phyloP scores from a whole-genome alignment of 2,329 filamentous ascomycete genomes.

The Aspergillus melleus region DNA sequence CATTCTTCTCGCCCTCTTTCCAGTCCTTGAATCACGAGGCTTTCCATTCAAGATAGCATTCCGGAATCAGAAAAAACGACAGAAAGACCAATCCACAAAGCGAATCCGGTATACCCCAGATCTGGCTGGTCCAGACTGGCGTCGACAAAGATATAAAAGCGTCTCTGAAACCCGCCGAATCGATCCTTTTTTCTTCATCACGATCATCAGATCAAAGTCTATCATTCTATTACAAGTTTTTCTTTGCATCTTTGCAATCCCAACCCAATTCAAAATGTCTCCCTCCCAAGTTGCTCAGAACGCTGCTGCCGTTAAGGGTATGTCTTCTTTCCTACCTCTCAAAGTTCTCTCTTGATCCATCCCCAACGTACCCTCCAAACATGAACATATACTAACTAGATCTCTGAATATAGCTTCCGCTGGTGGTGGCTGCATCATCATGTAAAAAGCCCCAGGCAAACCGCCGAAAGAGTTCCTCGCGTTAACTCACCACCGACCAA shows the following conservation, averaged over 20 bases:
- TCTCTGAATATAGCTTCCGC: slow-evolving; percentile 20
- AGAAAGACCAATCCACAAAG: background rate
- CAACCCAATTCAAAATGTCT: slow-evolving; percentile 26
- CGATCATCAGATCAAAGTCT: slow-evolving; percentile 6
- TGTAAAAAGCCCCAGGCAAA: slow-evolving; percentile 20
- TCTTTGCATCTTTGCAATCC: slow-evolving; percentile 17
- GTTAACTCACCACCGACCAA: background rate
- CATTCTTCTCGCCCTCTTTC: background rate
- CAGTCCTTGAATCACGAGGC: background rate
- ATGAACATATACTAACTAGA: slow-evolving; percentile 7
- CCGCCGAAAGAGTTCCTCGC: background rate
- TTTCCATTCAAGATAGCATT: background rate
- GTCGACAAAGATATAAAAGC: background rate
- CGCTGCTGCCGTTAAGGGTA: slow-evolving; percentile 26
- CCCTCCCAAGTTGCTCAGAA: slow-evolving; percentile 23
- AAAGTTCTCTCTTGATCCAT: background rate
- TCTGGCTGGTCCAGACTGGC: background rate
- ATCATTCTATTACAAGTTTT: slow-evolving; percentile 9
- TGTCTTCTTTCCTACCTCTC: background rate
- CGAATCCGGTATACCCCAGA: background rate
- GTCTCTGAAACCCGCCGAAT: background rate
- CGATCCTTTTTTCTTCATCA: background rate
- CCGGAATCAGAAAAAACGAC: background rate
- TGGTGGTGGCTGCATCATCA: slow-evolving; percentile 32
- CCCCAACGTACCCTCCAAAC: background rate